Base-by-base conservation (phyloP, 2,329 filamentous ascomycete genomes). In the Raffaelea arxii region DNA sequence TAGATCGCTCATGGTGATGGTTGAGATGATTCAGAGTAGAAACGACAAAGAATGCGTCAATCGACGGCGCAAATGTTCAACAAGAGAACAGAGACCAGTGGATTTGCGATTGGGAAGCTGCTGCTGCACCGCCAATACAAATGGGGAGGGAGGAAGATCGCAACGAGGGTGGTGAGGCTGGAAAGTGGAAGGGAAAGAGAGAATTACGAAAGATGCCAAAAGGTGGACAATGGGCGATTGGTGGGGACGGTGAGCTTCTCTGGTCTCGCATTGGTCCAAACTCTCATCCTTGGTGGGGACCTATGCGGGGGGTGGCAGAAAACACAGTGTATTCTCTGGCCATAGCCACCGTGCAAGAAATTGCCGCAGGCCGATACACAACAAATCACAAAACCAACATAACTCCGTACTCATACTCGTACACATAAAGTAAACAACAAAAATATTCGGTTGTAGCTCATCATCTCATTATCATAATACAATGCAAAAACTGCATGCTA, bases 401-500 rank as follows among this genome's bases (percentile, higher is more conserved):
- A 18, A 37, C n/a, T 25, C 4, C 21, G 18, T n/a, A 41, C 18
- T 27, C 23, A 41, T n/a, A n/a, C n/a, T n/a, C n/a, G n/a, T n/a
- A n/a, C n/a, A n/a, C n/a, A 12, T 22, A 16, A 12, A n/a, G n/a
- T 3, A 19, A 25, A 42, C 27, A 41, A 24, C 22, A n/a, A 16
- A 6, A 22, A 9, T 22, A 7, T 18, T 10, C 25, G 14, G 4
- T 18, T 16, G 21, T 18, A 14, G 18, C 18, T 49, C 47, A 32
- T 51, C 12, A 41, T 46, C 41, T 49, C 49, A 43, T 51, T 49
- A 49, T 49, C 47, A 47, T 49, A 38, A 46, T 42, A 30, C n/a
- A n/a, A n/a, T n/a, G n/a, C n/a, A n/a, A n/a, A n/a, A n/a, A n/a
- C n/a, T n/a, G n/a, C n/a, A n/a, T n/a, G n/a, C n/a, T n/a, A n/a